Evolutionary conservation across 2,329 filamentous ascomycete genomes (phyloP).

Genomic region (Teratosphaeria zuluensis): DNA sequence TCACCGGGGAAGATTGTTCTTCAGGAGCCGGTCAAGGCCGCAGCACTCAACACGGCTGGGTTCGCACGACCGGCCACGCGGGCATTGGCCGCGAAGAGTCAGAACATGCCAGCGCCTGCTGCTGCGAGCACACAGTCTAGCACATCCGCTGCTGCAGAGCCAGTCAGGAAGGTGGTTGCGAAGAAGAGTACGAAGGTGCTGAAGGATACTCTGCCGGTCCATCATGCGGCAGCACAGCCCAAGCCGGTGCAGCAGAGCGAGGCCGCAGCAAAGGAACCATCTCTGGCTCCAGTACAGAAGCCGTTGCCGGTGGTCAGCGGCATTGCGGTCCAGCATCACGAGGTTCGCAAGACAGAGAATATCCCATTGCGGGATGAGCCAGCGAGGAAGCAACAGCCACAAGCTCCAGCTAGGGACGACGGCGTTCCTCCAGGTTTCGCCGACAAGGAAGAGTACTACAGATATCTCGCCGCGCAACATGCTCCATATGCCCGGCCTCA

Average conservation of each 20-base stretch:
- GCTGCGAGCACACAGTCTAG: conserved; percentile 9
- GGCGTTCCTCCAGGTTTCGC: conserved; percentile 4
- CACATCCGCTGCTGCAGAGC: conserved; percentile 7
- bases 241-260: conserved; percentile 5
- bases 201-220: conserved; percentile 9
- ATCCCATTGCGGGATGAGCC: conserved; percentile 20
- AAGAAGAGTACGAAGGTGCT: conserved; percentile 27
- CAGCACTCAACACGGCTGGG: conserved; percentile 29
- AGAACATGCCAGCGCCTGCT: conserved; percentile 25
- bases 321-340: conserved; percentile 14
- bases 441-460: conserved; percentile 7
- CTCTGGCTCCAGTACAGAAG: conserved; percentile 1
- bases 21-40: conserved; percentile 33
- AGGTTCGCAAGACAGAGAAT: conserved; percentile 17
- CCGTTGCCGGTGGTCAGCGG: background rate
- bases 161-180: conserved; percentile 18
- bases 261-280: conserved; percentile 4
- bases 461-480: conserved; percentile 3
- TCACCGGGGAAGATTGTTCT: conserved; percentile 25
- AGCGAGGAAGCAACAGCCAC: conserved; percentile 7
- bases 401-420: background rate
- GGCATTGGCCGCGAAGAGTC: conserved; percentile 32
- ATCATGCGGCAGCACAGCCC: background rate
- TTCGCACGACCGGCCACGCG: conserved; percentile 51
- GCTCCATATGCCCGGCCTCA: conserved; percentile 2